phyloP scores from a whole-genome alignment of 2,329 filamentous ascomycete genomes.

The Tolypocladium nubicola region DNA sequence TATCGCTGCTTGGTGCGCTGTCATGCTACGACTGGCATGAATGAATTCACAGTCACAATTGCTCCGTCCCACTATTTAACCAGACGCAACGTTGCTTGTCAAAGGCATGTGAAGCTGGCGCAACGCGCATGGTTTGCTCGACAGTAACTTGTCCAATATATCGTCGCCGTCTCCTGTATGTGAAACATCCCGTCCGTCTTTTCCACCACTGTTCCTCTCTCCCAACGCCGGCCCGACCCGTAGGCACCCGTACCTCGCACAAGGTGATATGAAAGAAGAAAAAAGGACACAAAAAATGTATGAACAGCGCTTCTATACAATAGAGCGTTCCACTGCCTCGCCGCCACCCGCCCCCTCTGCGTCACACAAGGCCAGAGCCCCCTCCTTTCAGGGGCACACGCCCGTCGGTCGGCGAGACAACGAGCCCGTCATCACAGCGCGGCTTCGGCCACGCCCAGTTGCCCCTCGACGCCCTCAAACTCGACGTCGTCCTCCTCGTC shows the following conservation, averaged over 20 bases:
- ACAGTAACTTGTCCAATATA: not conserved
- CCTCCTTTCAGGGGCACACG: not conserved
- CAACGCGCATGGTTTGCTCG: not conserved
- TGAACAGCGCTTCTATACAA: not conserved
- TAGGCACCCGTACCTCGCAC: not conserved
- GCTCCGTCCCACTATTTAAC: not conserved
- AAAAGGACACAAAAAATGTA: not conserved
- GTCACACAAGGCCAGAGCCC: not conserved
- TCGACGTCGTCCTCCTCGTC: conserved; percentile 40
- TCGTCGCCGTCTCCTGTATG: not conserved
- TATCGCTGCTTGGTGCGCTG: not conserved
- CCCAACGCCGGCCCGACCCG: conserved; percentile 1
- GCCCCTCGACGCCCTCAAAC: conserved; percentile 24
- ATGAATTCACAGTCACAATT: not conserved
- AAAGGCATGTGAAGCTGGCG: not conserved
- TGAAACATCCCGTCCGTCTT: not conserved
- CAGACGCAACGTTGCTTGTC: not conserved
- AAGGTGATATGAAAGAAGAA: not conserved
- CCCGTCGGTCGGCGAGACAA: not conserved
- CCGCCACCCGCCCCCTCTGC: not conserved
- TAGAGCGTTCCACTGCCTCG: not conserved
- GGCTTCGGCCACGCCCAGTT: conserved; percentile 16
- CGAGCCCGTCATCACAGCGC: conserved; percentile 5
- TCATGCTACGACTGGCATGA: not conserved
- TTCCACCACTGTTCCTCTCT: not conserved